A percentile compares a stretch with the other conserved stretches of the same genome.
phyloP scores from a whole-genome alignment of 2,329 filamentous ascomycete species.

The Harringtonia lauricola region DNA sequence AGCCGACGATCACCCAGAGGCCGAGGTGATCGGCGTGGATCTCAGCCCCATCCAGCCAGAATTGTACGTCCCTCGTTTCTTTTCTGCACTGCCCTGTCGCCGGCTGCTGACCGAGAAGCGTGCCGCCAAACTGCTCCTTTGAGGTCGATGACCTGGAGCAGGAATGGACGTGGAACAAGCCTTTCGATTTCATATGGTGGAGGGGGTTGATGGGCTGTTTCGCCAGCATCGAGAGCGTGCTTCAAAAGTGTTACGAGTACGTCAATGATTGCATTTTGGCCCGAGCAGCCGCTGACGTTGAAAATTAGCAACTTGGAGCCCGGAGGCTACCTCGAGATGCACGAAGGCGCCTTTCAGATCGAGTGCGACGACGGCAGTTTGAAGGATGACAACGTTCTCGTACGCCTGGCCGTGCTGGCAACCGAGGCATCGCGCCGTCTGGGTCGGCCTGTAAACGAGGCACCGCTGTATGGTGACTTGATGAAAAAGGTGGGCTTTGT shows the following conservation, averaged over 20 bases:
- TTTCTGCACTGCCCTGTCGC: neutral
- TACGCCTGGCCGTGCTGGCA: slow-evolving; percentile 5
- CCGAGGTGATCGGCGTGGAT: slow-evolving; percentile 13
- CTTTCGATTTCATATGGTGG: slow-evolving; percentile 13
- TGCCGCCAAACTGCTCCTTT: slow-evolving; percentile 10
- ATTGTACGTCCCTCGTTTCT: slow-evolving; percentile 8
- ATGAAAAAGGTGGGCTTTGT: slow-evolving; percentile 17
- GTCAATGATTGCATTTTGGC: too few species aligned
- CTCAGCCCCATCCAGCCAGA: slow-evolving; percentile 14
- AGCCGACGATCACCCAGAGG: slow-evolving; percentile 13
- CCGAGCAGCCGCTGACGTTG: too few species aligned
- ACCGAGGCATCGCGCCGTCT: slow-evolving; percentile 7
- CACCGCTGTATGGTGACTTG: slow-evolving; percentile 11
- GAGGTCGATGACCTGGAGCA: slow-evolving; percentile 14
- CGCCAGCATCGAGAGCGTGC: slow-evolving; percentile 8
- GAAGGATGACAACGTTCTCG: slow-evolving; percentile 7
- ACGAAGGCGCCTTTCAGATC: slow-evolving; percentile 10
- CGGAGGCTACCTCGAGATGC: slow-evolving; percentile 12
- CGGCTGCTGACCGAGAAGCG: neutral
- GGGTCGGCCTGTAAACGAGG: slow-evolving; percentile 9
- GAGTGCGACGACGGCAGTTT: slow-evolving; percentile 13
- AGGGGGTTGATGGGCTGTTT: slow-evolving; percentile 13
- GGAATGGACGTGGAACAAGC: slow-evolving; percentile 12
- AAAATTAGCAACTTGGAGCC: slow-evolving; percentile 11
- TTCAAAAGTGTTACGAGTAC: slow-evolving; percentile 11